phyloP scores from a whole-genome alignment of 306 rosid genomes.

The Pterocarpus santalinus region DNA sequence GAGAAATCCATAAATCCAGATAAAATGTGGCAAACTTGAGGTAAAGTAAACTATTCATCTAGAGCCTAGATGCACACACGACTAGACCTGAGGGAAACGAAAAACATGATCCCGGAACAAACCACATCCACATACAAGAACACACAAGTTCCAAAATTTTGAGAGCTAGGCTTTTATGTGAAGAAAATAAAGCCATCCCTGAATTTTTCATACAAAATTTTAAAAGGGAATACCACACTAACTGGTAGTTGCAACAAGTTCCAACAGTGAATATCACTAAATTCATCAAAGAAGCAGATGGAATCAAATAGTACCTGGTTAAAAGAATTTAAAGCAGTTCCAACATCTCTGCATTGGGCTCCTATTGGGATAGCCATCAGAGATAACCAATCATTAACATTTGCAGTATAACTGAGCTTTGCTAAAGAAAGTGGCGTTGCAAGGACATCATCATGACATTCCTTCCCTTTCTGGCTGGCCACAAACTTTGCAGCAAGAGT shows the following conservation, averaged over 20 bases:
- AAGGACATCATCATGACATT: conserved; percentile 40
- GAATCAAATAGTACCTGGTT: conserved; percentile 59
- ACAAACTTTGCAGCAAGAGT: conserved; percentile 75
- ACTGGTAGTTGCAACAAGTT: conserved; percentile 7
- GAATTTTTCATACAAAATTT: conserved; percentile 9
- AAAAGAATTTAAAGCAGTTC: conserved; percentile 61
- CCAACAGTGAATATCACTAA: neutral
- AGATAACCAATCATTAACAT: conserved; percentile 73
- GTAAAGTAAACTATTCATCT: conserved; percentile 21
- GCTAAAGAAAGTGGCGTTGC: conserved; percentile 72
- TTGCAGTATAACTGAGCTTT: conserved; percentile 66
- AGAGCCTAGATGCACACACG: neutral
- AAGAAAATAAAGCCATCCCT: neutral
- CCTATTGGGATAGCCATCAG: conserved; percentile 76
- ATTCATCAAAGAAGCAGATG: conserved; percentile 4
- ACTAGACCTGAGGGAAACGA: conserved; percentile 5
- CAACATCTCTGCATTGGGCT: conserved; percentile 85
- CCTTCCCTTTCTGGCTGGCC: conserved; percentile 60
- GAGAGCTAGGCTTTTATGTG: neutral
- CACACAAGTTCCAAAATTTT: neutral
- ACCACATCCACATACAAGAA: conserved; percentile 7
- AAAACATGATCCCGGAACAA: conserved; percentile 4
- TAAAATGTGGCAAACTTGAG: conserved; percentile 1
- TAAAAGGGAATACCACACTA: conserved; percentile 5
- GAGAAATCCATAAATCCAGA: conserved; percentile 13